Evolutionary conservation across 2,329 filamentous ascomycete species (phyloP), one percentile per base, ranked within the genome.

Genomic region (Pleoardoris graminearum): DNA sequence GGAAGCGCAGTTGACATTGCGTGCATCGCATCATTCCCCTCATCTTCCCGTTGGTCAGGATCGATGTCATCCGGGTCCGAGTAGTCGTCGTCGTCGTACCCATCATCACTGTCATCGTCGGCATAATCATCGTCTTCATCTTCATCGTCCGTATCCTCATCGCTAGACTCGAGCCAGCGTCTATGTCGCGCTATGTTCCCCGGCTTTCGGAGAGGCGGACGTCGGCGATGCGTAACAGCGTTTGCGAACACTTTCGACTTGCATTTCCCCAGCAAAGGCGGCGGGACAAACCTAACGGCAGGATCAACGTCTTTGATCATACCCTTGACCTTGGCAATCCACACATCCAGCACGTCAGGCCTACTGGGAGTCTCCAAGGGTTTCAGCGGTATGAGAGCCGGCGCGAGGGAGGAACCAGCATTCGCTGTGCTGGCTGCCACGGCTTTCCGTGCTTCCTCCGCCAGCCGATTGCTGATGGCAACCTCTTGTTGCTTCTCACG

Each of bases 341-440:
- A 29, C 27, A 29, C 7, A 12, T 27, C 10, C 25, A 10, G 5
- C 25, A 27, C 10, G 25, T 6, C 25, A 6, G 25, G 25, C 10
- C 10, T 5, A 27, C 10, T 27, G 25, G 10, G 25, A 27, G 25
- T n/a, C n/a, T n/a, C n/a, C n/a, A 27, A 27, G 4, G 61, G 57
- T 4, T 63, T 68, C 16, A 55, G 47, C 19, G 66, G 64, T 43
- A 69, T 69, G 4, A 69, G 59, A 17, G 66, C 65, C 8, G 62
- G 35, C 25, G 60, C 60, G 12, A 59, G 39, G 6, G 25, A 11
- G 2, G 42, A 35, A 35, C 16, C 6, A 10, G 8, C 53, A 17
- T 39, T 2, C 29, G 32, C 7, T 51, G 29, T 12, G 25, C 19
- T 35, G 22, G 43, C 48, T 16, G n/a, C 30, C 25, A 46, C 55